phyloP scores from a whole-genome alignment of 2,329 filamentous ascomycete species.

The Phyllosticta capitalensis region DNA sequence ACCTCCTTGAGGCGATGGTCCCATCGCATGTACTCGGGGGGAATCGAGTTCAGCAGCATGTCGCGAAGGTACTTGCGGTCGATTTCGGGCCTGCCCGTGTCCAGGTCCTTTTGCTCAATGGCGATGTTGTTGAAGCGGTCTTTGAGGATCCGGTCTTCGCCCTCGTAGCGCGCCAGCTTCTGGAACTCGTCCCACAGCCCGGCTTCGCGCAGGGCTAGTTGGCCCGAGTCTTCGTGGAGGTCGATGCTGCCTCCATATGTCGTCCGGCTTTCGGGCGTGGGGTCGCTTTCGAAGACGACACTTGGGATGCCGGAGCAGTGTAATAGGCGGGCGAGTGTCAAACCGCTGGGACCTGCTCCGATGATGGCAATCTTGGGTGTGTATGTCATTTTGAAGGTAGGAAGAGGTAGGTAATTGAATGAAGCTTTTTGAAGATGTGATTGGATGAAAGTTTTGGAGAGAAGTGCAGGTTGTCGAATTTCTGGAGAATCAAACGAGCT shows the following conservation, averaged over 20 bases:
- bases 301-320: slow-evolving; percentile 37
- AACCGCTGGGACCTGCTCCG: slow-evolving; percentile 35
- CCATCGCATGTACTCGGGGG: slow-evolving; percentile 39
- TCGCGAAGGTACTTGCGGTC: slow-evolving; percentile 39
- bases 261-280: slow-evolving; percentile 31
- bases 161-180: slow-evolving; percentile 43
- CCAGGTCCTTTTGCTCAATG: slow-evolving; percentile 16
- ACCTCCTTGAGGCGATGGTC: slow-evolving; percentile 15
- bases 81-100: slow-evolving; percentile 41
- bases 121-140: slow-evolving; percentile 27
- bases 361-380: slow-evolving; percentile 28
- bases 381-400: slow-evolving; percentile 14
- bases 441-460: not conserved
- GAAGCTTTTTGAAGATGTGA: not conserved
- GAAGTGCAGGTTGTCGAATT: not conserved
- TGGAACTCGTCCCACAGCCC: slow-evolving; percentile 42
- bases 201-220: slow-evolving; percentile 43
- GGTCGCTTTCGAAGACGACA: slow-evolving; percentile 39
- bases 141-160: slow-evolving; percentile 41
- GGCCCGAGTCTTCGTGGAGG: slow-evolving; percentile 43
- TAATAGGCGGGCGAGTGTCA: slow-evolving; percentile 45
- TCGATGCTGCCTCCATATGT: slow-evolving; percentile 47
- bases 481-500: not conserved
- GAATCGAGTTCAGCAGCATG: slow-evolving; percentile 38
- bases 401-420: not conserved